A percentile compares a stretch with the other conserved stretches of the same genome.
Conservation (phyloP, 2,329 filamentous ascomycete species). For the Fusarium heterosporum region DNA sequence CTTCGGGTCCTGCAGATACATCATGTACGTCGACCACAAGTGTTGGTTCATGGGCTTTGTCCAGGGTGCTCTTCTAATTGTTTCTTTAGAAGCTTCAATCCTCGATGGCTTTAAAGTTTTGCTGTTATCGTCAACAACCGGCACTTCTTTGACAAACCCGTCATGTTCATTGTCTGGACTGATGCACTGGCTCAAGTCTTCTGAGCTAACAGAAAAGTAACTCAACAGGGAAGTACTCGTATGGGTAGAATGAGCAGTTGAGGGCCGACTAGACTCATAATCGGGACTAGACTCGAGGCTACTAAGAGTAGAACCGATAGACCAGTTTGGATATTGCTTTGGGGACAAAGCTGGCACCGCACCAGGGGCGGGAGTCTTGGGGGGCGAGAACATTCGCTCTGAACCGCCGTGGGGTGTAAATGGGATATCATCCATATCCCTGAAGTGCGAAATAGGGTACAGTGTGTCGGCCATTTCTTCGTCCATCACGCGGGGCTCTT, state of each 20-base stretch:
- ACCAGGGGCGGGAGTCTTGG: constrained; percentile 69
- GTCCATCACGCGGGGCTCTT: constrained; percentile 63
- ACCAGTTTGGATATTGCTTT: constrained; percentile 68
- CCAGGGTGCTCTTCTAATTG: constrained; percentile 67
- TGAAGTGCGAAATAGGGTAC: constrained; percentile 52
- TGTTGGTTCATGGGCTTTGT: constrained; percentile 74
- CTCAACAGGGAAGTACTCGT: constrained; percentile 69
- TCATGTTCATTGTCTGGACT: constrained; percentile 59
- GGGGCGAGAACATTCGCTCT: constrained; percentile 63
- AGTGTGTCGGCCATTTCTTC: constrained; percentile 58
- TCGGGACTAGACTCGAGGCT: constrained; percentile 70
- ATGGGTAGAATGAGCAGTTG: constrained; percentile 69
- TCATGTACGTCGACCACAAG: constrained; percentile 72
- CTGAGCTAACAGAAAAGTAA: constrained; percentile 66
- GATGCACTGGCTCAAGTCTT: constrained; percentile 64
- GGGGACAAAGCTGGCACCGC: constrained; percentile 58
- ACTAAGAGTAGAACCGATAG: constrained; percentile 67
- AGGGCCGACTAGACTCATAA: constrained; percentile 69
- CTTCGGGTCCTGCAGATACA: constrained; percentile 74
- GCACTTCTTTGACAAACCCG: constrained; percentile 43
- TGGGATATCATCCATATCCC: constrained; percentile 50
- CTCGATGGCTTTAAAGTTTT: constrained; percentile 49
- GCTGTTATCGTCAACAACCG: constrained; percentile 47
- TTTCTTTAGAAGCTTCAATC: constrained; percentile 38
- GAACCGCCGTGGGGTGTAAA: constrained; percentile 49